Base-by-base conservation (phyloP, 352 stramenopile genomes). In the Pelagophyceae sp. region DNA sequence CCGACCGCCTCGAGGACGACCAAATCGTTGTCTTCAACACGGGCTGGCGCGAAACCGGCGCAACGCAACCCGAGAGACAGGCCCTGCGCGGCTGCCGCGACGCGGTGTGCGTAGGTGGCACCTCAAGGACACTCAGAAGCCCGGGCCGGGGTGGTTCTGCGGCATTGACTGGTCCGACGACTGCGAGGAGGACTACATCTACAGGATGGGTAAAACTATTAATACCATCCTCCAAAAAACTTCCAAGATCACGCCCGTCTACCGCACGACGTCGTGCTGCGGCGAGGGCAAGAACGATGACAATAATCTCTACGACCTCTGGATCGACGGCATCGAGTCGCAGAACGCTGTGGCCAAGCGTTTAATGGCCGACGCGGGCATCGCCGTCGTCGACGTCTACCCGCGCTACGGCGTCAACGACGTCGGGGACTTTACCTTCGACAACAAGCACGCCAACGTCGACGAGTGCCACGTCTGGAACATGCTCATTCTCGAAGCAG, bases 11-110 rank as follows among this genome's bases (percentile, higher is more conserved):
- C 54, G 33, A 2, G 11, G 61, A 31, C 61, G 61, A 3, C 3
- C n/a, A 71, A 11, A 38, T 71, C 61, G 11, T 71, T 31, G 61
- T 71, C 29, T 71, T 38, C 61, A 71, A 71, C 61, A 19, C 15
- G 33, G 61, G 61, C 29, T 71, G 33, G 31, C n/a, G n/a, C n/a
- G n/a, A n/a, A n/a, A n/a, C n/a, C n/a, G n/a, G n/a, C n/a, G n/a
- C n/a, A n/a, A n/a, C n/a, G n/a, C n/a, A n/a, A n/a, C n/a, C n/a
- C n/a, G n/a, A n/a, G n/a, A n/a, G n/a, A n/a, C n/a, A n/a, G n/a
- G n/a, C n/a, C n/a, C n/a, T n/a, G n/a, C n/a, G n/a, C n/a, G n/a
- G n/a, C n/a, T n/a, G n/a, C n/a, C n/a, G n/a, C n/a, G n/a, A n/a
- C n/a, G n/a, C n/a, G n/a, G n/a, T n/a, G n/a, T n/a, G n/a, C n/a